Evolutionary conservation across 2,329 filamentous ascomycete species (phyloP).

Genomic region (Penicillium occitanis): DNA sequence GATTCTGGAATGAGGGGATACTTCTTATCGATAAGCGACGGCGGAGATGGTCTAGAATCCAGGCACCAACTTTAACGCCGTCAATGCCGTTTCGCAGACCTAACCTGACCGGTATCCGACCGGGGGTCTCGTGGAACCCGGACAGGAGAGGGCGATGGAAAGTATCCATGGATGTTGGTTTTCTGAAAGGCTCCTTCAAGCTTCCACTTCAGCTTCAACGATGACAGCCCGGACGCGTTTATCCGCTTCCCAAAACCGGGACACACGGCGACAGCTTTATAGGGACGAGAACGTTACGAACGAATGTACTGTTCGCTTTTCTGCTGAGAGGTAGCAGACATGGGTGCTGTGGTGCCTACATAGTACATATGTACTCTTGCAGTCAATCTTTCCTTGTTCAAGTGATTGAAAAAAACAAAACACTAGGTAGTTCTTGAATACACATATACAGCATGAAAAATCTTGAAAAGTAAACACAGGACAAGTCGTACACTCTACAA

Average conservation of each 20-base stretch:
- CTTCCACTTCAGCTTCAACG: slow-evolving; percentile 27
- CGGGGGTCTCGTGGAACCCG: background rate
- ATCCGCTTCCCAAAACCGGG: slow-evolving; percentile 27
- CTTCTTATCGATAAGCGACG: no score
- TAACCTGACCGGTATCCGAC: background rate
- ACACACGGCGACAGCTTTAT: slow-evolving; percentile 24
- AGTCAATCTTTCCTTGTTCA: background rate
- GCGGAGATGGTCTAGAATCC: no score
- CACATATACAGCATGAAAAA: no score
- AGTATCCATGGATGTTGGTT: slow-evolving; percentile 22
- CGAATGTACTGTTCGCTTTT: background rate
- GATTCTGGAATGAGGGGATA: no score
- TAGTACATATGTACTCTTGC: no score
- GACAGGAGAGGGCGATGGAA: slow-evolving; percentile 23
- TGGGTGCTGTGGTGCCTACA: no score
- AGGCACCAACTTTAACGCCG: no score
- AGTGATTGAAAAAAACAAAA: background rate
- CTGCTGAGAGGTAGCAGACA: no score
- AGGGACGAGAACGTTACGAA: slow-evolving; percentile 26
- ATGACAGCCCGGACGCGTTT: slow-evolving; percentile 24
- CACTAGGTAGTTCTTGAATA: no score
- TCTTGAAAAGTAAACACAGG: no score
- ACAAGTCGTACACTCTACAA: no score
- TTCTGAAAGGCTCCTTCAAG: slow-evolving; percentile 27
- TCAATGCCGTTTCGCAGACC: no score